Conservation (phyloP, 306 rosid species). For the Cucumis hystrix region DNA sequence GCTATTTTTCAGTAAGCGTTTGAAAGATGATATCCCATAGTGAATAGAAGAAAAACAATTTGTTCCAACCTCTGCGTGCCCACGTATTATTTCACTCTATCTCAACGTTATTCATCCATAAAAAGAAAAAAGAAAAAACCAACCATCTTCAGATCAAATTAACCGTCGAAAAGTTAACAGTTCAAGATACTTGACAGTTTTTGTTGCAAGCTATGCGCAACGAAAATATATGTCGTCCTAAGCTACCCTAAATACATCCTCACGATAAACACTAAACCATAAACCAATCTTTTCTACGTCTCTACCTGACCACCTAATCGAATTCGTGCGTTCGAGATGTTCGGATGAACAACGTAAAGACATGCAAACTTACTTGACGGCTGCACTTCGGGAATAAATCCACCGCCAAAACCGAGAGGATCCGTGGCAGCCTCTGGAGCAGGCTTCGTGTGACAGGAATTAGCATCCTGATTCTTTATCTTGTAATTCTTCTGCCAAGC, state of each 20-base stretch:
- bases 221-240: background rate
- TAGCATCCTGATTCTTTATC: slow-evolving; percentile 14
- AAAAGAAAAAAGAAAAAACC: background rate
- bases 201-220: background rate
- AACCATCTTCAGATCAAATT: background rate
- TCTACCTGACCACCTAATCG: background rate
- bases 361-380: slow-evolving; percentile 25
- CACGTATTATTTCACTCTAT: background rate
- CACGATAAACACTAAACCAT: background rate
- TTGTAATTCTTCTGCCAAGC: slow-evolving; percentile 74
- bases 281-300: background rate
- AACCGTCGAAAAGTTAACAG: background rate
- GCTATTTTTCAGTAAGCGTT: background rate
- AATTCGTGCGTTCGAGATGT: background rate
- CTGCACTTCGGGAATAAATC: slow-evolving; percentile 52
- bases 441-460: slow-evolving; percentile 27
- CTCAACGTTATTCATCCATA: background rate
- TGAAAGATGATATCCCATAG: background rate
- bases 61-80: background rate
- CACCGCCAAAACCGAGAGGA: slow-evolving; percentile 68
- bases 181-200: background rate
- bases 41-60: background rate
- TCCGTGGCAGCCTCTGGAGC: slow-evolving; percentile 43
- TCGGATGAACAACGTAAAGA: background rate
- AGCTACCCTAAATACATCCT: background rate